These are phyloP conservation scores for Xylariaceae sp. DNA, from an alignment of 2,329 filamentous ascomycete species.

Conservation along the genomic window DNA sequence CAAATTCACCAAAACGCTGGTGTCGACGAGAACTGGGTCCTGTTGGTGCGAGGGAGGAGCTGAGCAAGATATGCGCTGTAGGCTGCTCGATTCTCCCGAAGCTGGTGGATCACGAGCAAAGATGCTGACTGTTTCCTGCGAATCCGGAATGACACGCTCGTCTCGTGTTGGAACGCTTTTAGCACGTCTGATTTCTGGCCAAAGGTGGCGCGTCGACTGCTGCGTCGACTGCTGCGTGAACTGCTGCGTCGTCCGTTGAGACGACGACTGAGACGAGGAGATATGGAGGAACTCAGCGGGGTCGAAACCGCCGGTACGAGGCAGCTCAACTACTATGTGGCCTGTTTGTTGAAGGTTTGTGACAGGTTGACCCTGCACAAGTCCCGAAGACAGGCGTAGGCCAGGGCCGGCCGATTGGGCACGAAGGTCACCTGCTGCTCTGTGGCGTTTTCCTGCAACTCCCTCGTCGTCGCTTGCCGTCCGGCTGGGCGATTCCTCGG, in stretches of 20 bases:
- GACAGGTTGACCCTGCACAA: neutral
- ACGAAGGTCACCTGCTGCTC: conserved; percentile 8
- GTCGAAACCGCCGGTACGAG: conserved; percentile 13
- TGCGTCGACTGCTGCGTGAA: conserved; percentile 7
- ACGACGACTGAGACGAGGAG: conserved; percentile 8
- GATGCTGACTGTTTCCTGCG: conserved; percentile 23
- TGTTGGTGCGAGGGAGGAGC: conserved; percentile 29
- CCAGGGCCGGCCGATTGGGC: neutral
- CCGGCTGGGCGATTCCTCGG: conserved; percentile 1
- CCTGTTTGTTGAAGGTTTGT: neutral
- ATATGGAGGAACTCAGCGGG: conserved; percentile 18
- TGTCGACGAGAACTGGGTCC: conserved; percentile 13
- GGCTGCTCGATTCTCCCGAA: conserved; percentile 1
- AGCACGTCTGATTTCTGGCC: conserved; percentile 5
- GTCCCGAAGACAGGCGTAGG: neutral
- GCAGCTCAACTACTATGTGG: conserved; percentile 20
- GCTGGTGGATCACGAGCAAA: neutral
- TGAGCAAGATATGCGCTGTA: conserved; percentile 4
- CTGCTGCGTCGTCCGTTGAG: conserved; percentile 10
- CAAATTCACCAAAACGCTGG: conserved; percentile 8
- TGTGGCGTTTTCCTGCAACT: conserved; percentile 4
- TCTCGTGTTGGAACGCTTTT: conserved; percentile 4
- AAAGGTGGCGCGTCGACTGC: conserved; percentile 11
- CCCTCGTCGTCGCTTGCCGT: conserved; percentile 1
- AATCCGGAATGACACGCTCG: conserved; percentile 28